phyloP scores from a whole-genome alignment of 352 stramenopile genomes.

The Globisporangium canariense region DNA sequence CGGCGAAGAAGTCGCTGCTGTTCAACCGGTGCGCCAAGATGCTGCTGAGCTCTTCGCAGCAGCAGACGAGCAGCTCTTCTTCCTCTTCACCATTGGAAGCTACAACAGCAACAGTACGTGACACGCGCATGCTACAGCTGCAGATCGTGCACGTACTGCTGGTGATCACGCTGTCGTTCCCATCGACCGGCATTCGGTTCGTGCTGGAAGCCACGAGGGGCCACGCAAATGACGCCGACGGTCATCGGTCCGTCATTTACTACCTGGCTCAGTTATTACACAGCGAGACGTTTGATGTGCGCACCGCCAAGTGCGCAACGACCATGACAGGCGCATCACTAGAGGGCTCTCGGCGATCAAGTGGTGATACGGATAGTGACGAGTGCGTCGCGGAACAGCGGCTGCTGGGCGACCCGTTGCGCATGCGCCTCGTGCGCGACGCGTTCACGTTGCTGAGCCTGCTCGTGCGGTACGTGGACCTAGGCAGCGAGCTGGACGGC shows the following conservation, averaged over 20 bases:
- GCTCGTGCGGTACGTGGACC: conserved; percentile 67
- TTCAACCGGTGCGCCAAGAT: conserved; percentile 76
- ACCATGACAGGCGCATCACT: not conserved
- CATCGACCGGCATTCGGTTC: conserved; percentile 58
- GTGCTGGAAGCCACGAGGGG: conserved; percentile 70
- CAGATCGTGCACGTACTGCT: conserved; percentile 60
- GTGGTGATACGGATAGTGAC: conserved; percentile 8
- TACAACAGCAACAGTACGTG: not conserved
- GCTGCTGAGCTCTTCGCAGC: conserved; percentile 22
- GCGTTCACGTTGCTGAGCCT: conserved; percentile 56
- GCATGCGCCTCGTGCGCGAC: conserved; percentile 43
- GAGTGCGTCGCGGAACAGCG: conserved; percentile 12
- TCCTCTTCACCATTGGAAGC: not conserved
- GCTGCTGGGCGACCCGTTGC: conserved; percentile 26
- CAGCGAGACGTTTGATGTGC: conserved; percentile 52
- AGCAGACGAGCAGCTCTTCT: not conserved
- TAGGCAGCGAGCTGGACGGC: conserved; percentile 44
- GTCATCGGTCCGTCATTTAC: conserved; percentile 57
- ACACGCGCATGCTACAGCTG: conserved; percentile 41
- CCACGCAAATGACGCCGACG: conserved; percentile 38
- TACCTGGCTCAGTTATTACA: conserved; percentile 59
- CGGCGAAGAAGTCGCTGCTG: conserved; percentile 51
- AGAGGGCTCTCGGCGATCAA: no score
- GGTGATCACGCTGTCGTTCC: conserved; percentile 48
- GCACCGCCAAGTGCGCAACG: conserved; percentile 23